These are phyloP conservation scores for Trichoderma gracile DNA, from an alignment of 2,329 filamentous ascomycete genomes.

Conservation along the genomic window DNA sequence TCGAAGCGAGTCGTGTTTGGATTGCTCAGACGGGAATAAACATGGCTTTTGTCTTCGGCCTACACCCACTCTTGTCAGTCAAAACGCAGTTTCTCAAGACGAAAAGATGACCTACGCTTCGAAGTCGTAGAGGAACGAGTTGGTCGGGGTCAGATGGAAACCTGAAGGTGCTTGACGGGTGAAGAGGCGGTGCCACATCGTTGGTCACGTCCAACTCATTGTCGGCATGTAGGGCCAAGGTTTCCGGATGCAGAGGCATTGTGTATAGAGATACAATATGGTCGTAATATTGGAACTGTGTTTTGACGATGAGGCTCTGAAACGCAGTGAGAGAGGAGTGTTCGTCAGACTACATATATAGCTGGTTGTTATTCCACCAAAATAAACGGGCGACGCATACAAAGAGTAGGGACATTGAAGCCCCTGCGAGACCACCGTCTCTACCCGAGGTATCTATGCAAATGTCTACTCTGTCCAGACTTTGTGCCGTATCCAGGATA, in stretches of 20 bases:
- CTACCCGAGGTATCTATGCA: background rate
- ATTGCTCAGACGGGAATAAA: slow-evolving; percentile 80
- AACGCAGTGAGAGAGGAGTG: background rate
- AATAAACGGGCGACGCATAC: too few species aligned
- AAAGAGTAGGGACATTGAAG: too few species aligned
- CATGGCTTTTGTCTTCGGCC: slow-evolving; percentile 46
- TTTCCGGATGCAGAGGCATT: background rate
- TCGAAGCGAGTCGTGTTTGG: slow-evolving; percentile 86
- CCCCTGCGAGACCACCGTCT: background rate
- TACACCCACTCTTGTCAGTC: slow-evolving; percentile 33
- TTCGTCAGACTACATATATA: background rate
- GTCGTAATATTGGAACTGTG: too few species aligned
- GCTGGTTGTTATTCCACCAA: too few species aligned
- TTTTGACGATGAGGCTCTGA: too few species aligned
- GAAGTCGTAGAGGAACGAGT: slow-evolving; percentile 47
- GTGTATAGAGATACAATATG: background rate
- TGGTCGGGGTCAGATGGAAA: slow-evolving; percentile 71
- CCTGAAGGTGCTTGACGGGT: slow-evolving; percentile 88
- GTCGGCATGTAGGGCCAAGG: background rate
- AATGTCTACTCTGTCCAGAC: background rate
- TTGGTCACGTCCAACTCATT: slow-evolving; percentile 3
- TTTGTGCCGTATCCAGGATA: background rate
- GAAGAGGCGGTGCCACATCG: slow-evolving; percentile 76
- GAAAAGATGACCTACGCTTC: slow-evolving; percentile 46
- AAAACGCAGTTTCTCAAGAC: rapidly evolving